These are phyloP conservation scores for Rhynchosporium secalis DNA, from an alignment of 2,329 filamentous ascomycete genomes.

Conservation along the genomic window DNA sequence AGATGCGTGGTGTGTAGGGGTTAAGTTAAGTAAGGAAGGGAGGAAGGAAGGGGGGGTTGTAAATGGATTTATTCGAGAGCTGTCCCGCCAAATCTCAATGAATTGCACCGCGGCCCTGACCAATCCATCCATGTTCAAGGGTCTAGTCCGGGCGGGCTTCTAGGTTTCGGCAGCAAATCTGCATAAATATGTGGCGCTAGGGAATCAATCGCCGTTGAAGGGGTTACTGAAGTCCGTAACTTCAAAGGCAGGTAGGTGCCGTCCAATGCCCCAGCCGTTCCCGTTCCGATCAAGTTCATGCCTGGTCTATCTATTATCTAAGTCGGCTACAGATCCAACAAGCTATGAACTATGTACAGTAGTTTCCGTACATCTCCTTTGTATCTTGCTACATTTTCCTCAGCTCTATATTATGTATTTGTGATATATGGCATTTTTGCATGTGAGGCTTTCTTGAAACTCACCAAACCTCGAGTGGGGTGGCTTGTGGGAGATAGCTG, in stretches of 20 bases:
- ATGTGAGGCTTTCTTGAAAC: background rate
- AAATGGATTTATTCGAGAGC: slow-evolving; percentile 14
- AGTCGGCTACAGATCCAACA: too few relatives aligned
- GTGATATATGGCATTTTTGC: too few relatives aligned
- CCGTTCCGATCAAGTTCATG: too few relatives aligned
- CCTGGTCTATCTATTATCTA: too few relatives aligned
- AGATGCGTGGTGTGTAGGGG: background rate
- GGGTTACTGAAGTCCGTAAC: background rate
- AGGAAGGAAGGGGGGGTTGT: background rate
- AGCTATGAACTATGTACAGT: too few relatives aligned
- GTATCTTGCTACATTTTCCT: too few relatives aligned
- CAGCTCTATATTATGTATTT: too few relatives aligned
- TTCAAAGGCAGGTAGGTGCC: background rate
- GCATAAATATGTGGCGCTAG: background rate
- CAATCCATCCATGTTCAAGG: slow-evolving; percentile 5
- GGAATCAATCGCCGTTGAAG: background rate
- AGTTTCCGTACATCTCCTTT: too few relatives aligned
- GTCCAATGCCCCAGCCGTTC: background rate
- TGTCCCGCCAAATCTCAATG: slow-evolving; percentile 18
- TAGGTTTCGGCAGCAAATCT: slow-evolving; percentile 14
- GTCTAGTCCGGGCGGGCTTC: background rate
- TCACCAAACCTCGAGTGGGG: background rate
- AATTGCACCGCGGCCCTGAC: background rate
- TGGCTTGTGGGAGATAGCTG: background rate
- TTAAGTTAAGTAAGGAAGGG: too few relatives aligned